Evolutionary conservation across 192 early-diverging fungal species (phyloP).

Genomic region (Backusella psychrophila): DNA sequence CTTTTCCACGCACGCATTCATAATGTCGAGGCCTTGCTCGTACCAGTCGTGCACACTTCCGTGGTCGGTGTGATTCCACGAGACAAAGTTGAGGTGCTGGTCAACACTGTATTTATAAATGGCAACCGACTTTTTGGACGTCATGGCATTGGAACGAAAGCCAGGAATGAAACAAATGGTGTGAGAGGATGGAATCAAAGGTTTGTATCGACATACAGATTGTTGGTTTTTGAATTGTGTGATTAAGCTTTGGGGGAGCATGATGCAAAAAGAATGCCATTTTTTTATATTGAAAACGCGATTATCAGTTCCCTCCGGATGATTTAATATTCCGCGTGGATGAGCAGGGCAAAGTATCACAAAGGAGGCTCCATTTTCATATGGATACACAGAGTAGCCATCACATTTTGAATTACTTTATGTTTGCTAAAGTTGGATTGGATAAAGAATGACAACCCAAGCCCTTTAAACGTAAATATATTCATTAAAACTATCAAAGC

Average conservation of each 20-base stretch:
- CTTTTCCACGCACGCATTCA: neutral
- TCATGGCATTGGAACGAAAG: conserved; percentile 16
- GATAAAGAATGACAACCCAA: no score
- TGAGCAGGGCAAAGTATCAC: no score
- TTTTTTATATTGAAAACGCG: no score
- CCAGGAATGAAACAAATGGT: conserved; percentile 40
- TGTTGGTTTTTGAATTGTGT: neutral
- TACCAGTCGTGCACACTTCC: conserved; percentile 21
- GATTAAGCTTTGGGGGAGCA: neutral
- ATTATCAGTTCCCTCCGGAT: no score
- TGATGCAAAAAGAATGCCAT: neutral
- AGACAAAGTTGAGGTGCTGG: conserved; percentile 12
- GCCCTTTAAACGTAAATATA: no score
- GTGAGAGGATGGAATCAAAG: neutral
- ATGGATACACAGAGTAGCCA: no score
- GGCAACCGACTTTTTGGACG: conserved; percentile 22
- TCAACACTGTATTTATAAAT: neutral
- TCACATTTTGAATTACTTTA: no score
- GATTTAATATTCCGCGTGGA: no score
- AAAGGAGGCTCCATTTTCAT: no score
- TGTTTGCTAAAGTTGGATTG: no score
- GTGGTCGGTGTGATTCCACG: conserved; percentile 26
- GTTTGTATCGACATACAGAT: neutral
- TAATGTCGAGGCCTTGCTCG: conserved; percentile 10
- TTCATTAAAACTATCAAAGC: no score